phyloP scores from a whole-genome alignment of 345 rosid genomes.

The Moricandia arvensis region DNA sequence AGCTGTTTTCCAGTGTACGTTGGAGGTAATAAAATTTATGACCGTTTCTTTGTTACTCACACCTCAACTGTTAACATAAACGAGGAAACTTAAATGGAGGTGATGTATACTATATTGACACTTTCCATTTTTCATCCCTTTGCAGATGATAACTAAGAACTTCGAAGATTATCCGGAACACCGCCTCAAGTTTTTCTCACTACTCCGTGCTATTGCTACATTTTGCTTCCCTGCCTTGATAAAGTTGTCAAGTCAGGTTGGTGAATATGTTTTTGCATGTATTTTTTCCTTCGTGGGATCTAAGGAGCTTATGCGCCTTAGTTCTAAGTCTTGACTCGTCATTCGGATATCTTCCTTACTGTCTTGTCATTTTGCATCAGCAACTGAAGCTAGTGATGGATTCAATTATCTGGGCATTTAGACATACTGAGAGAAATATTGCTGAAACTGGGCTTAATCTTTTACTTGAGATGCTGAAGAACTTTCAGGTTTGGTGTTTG shows the following conservation, averaged over 20 bases:
- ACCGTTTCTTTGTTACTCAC: neutral
- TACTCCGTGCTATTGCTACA: constrained; percentile 96
- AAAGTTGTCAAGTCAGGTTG: constrained; percentile 87
- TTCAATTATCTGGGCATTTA: constrained; percentile 99
- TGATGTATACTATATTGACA: neutral
- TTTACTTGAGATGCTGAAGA: constrained; percentile 87
- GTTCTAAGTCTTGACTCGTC: neutral
- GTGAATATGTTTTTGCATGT: constrained; percentile 31
- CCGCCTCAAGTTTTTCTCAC: constrained; percentile 94
- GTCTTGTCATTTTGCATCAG: constrained; percentile 41
- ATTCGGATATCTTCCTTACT: neutral
- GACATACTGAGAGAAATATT: constrained; percentile 98
- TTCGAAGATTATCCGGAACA: constrained; percentile 99
- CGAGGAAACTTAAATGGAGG: neutral
- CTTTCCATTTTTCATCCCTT: neutral
- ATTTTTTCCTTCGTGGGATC: neutral
- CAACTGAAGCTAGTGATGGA: constrained; percentile 99
- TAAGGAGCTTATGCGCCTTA: constrained; percentile 12
- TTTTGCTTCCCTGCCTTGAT: constrained; percentile 93
- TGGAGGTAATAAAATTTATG: constrained; percentile 62
- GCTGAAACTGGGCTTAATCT: constrained; percentile 98
- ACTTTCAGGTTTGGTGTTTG: constrained; percentile 65
- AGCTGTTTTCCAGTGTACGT: constrained; percentile 97
- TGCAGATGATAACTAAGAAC: constrained; percentile 98
- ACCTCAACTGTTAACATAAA: neutral